Conservation (phyloP, 2,329 filamentous ascomycete genomes). For the Colletotrichum sp. region DNA sequence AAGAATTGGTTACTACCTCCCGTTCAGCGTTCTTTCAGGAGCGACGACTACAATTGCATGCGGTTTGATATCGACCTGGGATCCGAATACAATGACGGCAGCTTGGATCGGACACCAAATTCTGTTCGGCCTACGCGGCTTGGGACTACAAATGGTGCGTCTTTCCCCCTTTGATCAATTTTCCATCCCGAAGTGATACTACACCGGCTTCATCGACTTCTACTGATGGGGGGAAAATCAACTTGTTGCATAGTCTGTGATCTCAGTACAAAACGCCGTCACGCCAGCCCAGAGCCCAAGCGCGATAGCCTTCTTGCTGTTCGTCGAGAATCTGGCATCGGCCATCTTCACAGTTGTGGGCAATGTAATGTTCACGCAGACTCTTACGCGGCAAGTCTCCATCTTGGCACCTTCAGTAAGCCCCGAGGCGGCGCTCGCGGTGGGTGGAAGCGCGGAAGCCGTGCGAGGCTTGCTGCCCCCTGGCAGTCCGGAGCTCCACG, state of each 20-base stretch:
- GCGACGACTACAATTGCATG: neutral
- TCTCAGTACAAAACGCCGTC: neutral
- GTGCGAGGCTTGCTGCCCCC: neutral
- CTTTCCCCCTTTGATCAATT: rapidly evolving
- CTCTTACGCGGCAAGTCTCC: neutral
- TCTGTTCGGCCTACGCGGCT: neutral
- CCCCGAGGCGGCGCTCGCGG: neutral
- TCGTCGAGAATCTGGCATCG: neutral
- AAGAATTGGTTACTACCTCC: neutral
- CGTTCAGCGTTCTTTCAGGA: neutral
- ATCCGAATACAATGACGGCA: neutral
- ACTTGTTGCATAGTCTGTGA: neutral
- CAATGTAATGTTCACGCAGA: rapidly evolving
- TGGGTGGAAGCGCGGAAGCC: neutral
- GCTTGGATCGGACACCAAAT: neutral
- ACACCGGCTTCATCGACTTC: neutral
- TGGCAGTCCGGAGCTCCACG: neutral
- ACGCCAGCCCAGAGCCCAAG: neutral
- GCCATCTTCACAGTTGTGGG: neutral
- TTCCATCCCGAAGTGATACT: too few species aligned
- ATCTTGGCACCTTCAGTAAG: neutral
- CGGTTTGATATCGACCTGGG: neutral
- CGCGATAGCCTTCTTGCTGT: neutral
- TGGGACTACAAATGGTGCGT: neutral
- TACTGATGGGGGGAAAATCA: neutral